These are phyloP conservation scores for Glaciozyma martinii DNA, from an alignment of 768 basidiomycete genomes.

Conservation along the genomic window DNA sequence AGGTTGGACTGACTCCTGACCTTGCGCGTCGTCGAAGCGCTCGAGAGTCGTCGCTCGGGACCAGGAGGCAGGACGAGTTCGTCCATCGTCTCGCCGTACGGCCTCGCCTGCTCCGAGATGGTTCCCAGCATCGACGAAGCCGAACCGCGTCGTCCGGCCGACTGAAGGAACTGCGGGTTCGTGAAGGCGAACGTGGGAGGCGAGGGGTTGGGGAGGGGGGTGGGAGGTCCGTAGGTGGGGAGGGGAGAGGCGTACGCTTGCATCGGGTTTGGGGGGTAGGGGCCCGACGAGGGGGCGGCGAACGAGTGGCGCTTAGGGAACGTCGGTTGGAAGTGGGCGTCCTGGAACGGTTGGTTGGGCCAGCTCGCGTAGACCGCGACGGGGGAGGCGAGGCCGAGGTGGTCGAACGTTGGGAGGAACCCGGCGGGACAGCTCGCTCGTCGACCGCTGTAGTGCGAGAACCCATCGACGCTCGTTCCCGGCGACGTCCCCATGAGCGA, in stretches of 20 bases:
- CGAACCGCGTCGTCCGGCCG: not conserved
- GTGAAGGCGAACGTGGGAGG: not conserved
- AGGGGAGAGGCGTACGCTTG: not conserved
- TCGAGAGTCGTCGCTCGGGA: too few species aligned
- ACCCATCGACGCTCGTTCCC: not conserved
- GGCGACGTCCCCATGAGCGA: too few species aligned
- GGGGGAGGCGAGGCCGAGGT: not conserved
- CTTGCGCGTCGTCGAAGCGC: not conserved
- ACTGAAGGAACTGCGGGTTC: not conserved
- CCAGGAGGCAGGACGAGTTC: not conserved
- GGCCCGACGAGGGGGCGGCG: not conserved
- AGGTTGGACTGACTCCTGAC: not conserved
- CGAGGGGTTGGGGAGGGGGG: too few species aligned
- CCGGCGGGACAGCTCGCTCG: slow-evolving; percentile 7
- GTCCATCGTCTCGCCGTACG: not conserved
- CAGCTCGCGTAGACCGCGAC: not conserved
- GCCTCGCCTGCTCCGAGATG: not conserved
- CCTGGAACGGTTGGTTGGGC: too few species aligned
- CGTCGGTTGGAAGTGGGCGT: not conserved
- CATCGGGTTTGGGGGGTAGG: not conserved
- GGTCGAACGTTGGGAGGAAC: not conserved
- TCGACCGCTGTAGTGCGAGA: not conserved
- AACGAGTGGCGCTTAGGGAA: not conserved
- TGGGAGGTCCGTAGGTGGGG: too few species aligned
- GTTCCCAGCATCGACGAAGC: not conserved